Evolutionary conservation across 2,329 filamentous ascomycete genomes (phyloP).

Genomic region (Calonectria henricotiae): DNA sequence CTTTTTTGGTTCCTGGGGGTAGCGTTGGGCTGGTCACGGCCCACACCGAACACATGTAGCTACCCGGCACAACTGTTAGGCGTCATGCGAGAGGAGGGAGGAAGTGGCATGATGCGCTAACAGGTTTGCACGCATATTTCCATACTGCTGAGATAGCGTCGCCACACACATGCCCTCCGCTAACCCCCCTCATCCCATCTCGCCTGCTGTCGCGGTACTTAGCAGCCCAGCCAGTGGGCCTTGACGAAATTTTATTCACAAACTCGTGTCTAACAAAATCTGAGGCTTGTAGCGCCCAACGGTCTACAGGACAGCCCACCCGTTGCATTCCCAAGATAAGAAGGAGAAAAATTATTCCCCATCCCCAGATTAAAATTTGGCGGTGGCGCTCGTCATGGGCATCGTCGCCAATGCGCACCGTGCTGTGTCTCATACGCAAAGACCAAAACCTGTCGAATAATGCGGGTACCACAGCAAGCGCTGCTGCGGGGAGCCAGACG

Average conservation of each 20-base stretch:
- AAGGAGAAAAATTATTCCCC: conserved; percentile 12
- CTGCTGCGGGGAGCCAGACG: conserved; percentile 27
- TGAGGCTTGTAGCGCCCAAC: conserved; percentile 21
- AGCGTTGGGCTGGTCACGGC: conserved; percentile 30
- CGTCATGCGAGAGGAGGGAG: conserved; percentile 12
- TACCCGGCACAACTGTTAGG: conserved; percentile 41
- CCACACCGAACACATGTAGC: conserved; percentile 36
- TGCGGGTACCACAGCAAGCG: conserved; percentile 21
- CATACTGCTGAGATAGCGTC: conserved; percentile 34
- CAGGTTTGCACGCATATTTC: not conserved
- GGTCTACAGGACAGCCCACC: conserved; percentile 17
- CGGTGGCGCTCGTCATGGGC: conserved; percentile 12
- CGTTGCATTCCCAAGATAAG: conserved; percentile 28
- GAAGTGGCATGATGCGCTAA: conserved; percentile 37
- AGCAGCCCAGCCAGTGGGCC: conserved; percentile 39
- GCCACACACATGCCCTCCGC: conserved; percentile 41
- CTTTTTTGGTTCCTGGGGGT: conserved; percentile 23
- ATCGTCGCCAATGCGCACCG: conserved; percentile 27
- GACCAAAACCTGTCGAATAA: conserved; percentile 20
- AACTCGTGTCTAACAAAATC: conserved; percentile 24
- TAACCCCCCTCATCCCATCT: conserved; percentile 42
- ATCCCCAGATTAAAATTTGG: conserved; percentile 20
- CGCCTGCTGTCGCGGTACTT: conserved; percentile 45
- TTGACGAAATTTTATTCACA: conserved; percentile 43
- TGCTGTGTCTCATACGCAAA: conserved; percentile 28